Evolutionary conservation across 768 basidiomycete species (phyloP).

Genomic region (Leccinum truebloodii): DNA sequence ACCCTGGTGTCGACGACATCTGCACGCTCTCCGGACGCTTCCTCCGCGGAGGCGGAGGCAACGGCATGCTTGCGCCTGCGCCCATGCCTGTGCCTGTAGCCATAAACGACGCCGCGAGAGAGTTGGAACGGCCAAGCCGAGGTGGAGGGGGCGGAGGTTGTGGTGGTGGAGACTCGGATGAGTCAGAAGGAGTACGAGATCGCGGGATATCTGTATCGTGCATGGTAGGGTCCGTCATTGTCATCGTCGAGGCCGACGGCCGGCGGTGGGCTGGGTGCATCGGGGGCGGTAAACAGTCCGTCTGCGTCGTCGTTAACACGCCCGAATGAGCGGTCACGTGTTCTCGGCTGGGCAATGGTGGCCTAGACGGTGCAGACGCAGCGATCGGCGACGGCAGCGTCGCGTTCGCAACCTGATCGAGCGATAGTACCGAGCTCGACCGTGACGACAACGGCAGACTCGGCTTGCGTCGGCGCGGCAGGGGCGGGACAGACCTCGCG

Average conservation of each 20-base stretch:
- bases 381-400: slow-evolving; percentile 21
- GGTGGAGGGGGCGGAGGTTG: slow-evolving; percentile 25
- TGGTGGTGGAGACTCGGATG: neutral
- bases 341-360: slow-evolving; percentile 26
- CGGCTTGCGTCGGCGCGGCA: slow-evolving; percentile 38
- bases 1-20: slow-evolving; percentile 26
- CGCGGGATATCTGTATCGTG: slow-evolving; percentile 26
- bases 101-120: slow-evolving; percentile 38
- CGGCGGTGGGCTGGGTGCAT: slow-evolving; percentile 57
- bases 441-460: slow-evolving; percentile 35
- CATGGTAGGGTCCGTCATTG: slow-evolving; percentile 21
- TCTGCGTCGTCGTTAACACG: slow-evolving; percentile 5
- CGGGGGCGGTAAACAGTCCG: slow-evolving; percentile 39
- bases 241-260: slow-evolving; percentile 14
- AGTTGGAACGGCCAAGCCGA: slow-evolving; percentile 54
- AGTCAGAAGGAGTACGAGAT: slow-evolving; percentile 3
- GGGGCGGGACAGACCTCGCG: slow-evolving; percentile 27
- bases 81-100: slow-evolving; percentile 9
- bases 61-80: slow-evolving; percentile 8
- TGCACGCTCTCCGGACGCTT: slow-evolving; percentile 69
- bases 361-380: slow-evolving; percentile 19
- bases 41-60: slow-evolving; percentile 49
- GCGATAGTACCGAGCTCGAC: slow-evolving; percentile 37
- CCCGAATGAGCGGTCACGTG: slow-evolving; percentile 3
- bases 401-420: slow-evolving; percentile 46